These are phyloP conservation scores for Calonectria pauciramosa DNA, from an alignment of 2,329 filamentous ascomycete genomes.

Conservation along the genomic window DNA sequence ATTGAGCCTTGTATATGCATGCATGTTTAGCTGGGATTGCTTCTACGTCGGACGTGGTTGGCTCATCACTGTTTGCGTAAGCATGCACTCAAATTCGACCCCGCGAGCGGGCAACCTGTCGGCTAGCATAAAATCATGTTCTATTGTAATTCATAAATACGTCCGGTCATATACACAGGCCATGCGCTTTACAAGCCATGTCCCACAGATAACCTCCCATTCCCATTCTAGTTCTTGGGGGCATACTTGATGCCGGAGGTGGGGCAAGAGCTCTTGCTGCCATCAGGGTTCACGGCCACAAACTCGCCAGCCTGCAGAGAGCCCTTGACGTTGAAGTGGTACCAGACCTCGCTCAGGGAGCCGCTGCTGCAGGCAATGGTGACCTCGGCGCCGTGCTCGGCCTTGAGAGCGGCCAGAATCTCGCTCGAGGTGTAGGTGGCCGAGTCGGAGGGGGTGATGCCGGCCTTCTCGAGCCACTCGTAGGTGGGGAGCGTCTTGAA, in stretches of 20 bases:
- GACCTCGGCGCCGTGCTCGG: conserved; percentile 66
- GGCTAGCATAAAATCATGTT: background rate
- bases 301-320: conserved; percentile 73
- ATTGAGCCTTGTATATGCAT: background rate
- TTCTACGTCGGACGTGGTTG: background rate
- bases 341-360: conserved; percentile 69
- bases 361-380: conserved; percentile 68
- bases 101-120: background rate
- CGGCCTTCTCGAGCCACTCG: conserved; percentile 70
- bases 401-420: conserved; percentile 71
- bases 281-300: conserved; percentile 67
- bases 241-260: conserved; percentile 46
- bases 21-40: accelerated
- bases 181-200: background rate
- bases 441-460: conserved; percentile 66
- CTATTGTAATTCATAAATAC: background rate
- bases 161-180: background rate
- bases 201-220: no score
- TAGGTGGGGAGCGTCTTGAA: conserved; percentile 79
- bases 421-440: conserved; percentile 71
- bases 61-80: background rate
- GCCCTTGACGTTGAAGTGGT: conserved; percentile 73
- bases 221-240: conserved; percentile 37
- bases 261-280: conserved; percentile 71
- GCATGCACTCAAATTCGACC: background rate